phyloP scores from a whole-genome alignment of 257 asterid genomes.

The Sherardia arvensis region DNA sequence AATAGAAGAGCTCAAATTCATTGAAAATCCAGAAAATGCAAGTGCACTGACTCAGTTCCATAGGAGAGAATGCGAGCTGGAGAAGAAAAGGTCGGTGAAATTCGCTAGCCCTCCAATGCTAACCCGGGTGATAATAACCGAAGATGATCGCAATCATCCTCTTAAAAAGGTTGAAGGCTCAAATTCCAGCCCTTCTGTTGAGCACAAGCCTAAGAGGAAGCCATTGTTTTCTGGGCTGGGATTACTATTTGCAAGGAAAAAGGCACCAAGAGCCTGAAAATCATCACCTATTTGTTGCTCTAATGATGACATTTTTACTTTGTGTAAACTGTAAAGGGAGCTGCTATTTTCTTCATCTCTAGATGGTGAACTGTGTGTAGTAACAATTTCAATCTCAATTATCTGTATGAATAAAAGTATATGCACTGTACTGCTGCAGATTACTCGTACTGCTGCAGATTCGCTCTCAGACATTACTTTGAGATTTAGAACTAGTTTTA shows the following conservation, averaged over 20 bases:
- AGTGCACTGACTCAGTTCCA: slow-evolving; percentile 2
- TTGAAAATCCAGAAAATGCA: slow-evolving; percentile 25
- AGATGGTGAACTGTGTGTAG: not conserved
- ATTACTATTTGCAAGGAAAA: slow-evolving; percentile 40
- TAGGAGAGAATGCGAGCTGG: slow-evolving; percentile 1
- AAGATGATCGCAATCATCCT: slow-evolving; percentile 10
- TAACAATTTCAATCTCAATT: no score
- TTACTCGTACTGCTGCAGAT: no score
- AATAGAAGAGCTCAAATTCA: slow-evolving; percentile 53
- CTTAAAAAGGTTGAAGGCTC: slow-evolving; percentile 3
- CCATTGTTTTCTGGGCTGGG: slow-evolving; percentile 50
- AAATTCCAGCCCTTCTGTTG: slow-evolving; percentile 11
- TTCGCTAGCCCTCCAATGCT: slow-evolving; percentile 67
- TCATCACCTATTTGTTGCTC: not conserved
- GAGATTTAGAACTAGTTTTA: no score
- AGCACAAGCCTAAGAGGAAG: slow-evolving; percentile 45
- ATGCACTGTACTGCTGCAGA: not conserved
- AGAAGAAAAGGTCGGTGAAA: slow-evolving; percentile 69
- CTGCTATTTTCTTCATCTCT: not conserved
- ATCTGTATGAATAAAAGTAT: not conserved
- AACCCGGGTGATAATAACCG: slow-evolving; percentile 29
- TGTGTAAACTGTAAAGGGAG: not conserved
- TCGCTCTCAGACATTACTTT: no score
- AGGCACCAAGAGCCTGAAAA: slow-evolving; percentile 11
- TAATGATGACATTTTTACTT: not conserved